Percentiles rank a stretch among this genome's conserved stretches.
Conservation (phyloP, 2,329 filamentous ascomycete genomes). For the Penicillium sumatraense region DNA sequence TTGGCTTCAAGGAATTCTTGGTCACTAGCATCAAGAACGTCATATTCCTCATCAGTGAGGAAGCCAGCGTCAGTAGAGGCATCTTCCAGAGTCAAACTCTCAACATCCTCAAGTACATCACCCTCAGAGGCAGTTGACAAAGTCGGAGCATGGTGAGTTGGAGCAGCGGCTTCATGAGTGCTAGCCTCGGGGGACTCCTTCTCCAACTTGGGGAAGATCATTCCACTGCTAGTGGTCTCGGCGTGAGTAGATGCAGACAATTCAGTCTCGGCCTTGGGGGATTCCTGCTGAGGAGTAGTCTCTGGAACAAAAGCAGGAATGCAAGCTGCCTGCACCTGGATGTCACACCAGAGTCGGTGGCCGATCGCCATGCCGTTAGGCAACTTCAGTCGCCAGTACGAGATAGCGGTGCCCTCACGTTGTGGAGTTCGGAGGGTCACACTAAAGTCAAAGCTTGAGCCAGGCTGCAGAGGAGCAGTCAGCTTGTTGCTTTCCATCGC, state of each 20-base stretch:
- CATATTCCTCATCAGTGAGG: conserved; percentile 97
- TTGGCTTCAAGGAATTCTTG: conserved; percentile 71
- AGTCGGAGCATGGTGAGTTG: conserved; percentile 38
- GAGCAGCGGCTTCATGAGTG: conserved; percentile 63
- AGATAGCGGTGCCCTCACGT: conserved; percentile 79
- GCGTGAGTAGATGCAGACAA: conserved; percentile 24
- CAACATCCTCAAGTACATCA: conserved; percentile 58
- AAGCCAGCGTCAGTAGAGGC: conserved; percentile 69
- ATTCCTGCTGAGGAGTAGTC: conserved; percentile 21
- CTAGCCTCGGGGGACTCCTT: conserved; percentile 88
- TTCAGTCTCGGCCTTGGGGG: conserved; percentile 30
- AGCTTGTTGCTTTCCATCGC: conserved; percentile 84
- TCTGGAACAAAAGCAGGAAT: conserved; percentile 15
- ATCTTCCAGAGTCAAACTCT: conserved; percentile 59
- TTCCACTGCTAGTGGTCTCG: conserved; percentile 63
- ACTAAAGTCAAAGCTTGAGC: conserved; percentile 78
- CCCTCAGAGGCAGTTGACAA: conserved; percentile 55
- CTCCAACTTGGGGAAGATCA: conserved; percentile 97
- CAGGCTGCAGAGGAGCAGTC: conserved; percentile 69
- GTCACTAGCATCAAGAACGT: conserved; percentile 93
- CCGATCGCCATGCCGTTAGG: conserved; percentile 82
- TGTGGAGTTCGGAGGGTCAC: conserved; percentile 81
- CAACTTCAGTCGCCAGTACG: conserved; percentile 93
- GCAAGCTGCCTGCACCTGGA: conserved; percentile 62
- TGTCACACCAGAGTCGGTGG: conserved; percentile 93